These are phyloP conservation scores for Podila minutissima DNA, from an alignment of 192 early-diverging fungal genomes.

Conservation along the genomic window DNA sequence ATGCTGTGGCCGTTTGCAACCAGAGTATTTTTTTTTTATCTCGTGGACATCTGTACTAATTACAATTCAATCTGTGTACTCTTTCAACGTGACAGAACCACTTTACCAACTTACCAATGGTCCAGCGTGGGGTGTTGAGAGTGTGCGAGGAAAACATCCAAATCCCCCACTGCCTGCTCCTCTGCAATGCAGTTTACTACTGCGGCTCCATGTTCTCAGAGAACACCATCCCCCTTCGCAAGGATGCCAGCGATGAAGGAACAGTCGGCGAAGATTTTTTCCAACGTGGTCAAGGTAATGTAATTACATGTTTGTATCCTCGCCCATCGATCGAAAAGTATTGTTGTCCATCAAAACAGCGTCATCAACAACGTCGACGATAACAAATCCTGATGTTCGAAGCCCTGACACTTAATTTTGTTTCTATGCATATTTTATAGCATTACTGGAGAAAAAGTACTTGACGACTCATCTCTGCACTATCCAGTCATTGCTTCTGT, in stretches of 20 bases:
- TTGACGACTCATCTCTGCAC: conserved; percentile 47
- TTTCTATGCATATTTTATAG: conserved; percentile 2
- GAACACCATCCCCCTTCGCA: conserved; percentile 26
- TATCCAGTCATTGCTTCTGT: conserved; percentile 34
- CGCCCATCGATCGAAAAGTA: not conserved
- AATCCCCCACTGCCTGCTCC: conserved; percentile 41
- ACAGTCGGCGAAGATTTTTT: conserved; percentile 46
- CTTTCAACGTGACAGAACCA: conserved; percentile 25
- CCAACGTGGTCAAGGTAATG: conserved; percentile 38
- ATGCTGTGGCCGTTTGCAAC: too few relatives aligned
- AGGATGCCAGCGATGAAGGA: conserved; percentile 32
- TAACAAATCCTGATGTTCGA: too few relatives aligned
- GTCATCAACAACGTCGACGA: not conserved
- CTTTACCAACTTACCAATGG: conserved; percentile 32
- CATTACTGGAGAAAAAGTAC: conserved; percentile 43
- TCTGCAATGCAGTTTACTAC: conserved; percentile 47
- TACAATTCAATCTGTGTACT: not conserved
- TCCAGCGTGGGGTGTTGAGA: conserved; percentile 35
- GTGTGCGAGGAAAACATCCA: conserved; percentile 47
- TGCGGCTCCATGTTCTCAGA: conserved; percentile 23
- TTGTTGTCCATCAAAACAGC: too few relatives aligned
- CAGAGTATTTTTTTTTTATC: not conserved
- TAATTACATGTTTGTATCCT: not conserved
- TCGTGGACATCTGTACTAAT: not conserved
- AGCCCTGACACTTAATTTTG: too few relatives aligned